A percentile compares a stretch with the other conserved stretches of the same genome.
Evolutionary conservation across 345 rosid species (phyloP).

Genomic region (Eucalyptus tenuipes): DNA sequence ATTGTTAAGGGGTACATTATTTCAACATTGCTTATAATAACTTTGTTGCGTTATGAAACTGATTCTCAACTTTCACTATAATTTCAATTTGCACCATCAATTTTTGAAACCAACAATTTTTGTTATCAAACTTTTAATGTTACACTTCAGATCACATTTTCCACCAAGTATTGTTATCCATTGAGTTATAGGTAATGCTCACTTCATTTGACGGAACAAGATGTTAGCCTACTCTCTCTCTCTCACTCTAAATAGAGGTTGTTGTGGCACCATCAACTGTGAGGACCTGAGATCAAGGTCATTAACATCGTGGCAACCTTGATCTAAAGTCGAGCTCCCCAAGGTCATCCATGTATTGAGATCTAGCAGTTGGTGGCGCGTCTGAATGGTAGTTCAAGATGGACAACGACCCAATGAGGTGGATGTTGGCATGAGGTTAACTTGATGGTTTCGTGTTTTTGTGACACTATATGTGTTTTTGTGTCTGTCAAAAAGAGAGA

Average conservation of each 20-base stretch:
- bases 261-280: background rate
- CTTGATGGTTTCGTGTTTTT: background rate
- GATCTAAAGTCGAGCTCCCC: background rate
- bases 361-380: background rate
- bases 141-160: background rate
- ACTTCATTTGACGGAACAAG: background rate
- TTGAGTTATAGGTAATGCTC: background rate
- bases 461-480: background rate
- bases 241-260: background rate
- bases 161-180: background rate
- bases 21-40: background rate
- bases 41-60: fast-evolving
- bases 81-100: fast-evolving
- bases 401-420: background rate
- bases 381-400: background rate
- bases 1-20: background rate
- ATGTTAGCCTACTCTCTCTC: background rate
- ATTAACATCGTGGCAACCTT: background rate
- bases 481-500: too few relatives aligned
- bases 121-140: background rate
- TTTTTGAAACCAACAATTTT: background rate
- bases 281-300: background rate
- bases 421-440: background rate
- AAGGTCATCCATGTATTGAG: background rate
- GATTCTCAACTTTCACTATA: background rate